These are phyloP conservation scores for Mortierella sp. DNA, from an alignment of 371 early-diverging fungal genomes.

Conservation along the genomic window DNA sequence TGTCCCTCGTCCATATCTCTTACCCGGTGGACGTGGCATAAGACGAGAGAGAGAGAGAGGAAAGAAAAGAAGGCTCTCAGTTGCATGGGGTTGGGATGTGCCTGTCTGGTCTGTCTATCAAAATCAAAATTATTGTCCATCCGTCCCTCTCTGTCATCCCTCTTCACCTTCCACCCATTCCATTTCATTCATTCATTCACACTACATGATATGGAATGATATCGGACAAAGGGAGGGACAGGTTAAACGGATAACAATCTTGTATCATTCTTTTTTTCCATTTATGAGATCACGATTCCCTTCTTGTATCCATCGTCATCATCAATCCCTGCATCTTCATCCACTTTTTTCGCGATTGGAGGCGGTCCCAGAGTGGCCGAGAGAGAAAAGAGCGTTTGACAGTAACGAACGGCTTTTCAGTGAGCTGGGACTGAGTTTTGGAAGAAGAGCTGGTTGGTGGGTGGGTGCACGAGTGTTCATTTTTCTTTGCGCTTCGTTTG, in stretches of 20 bases:
- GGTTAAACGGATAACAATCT: neutral
- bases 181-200: neutral
- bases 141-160: neutral
- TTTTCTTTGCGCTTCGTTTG: too few species aligned
- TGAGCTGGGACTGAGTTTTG: too few species aligned
- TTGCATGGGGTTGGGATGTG: neutral
- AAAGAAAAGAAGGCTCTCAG: constrained; percentile 1
- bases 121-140: constrained; percentile 3
- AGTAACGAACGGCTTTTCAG: too few species aligned
- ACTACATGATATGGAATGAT: neutral
- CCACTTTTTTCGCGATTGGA: too few species aligned
- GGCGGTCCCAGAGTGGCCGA: too few species aligned
- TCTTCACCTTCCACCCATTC: neutral
- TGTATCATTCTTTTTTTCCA: neutral
- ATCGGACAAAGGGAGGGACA: neutral
- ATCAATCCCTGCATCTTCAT: too few species aligned
- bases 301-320: too few species aligned
- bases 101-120: neutral
- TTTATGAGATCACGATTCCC: neutral
- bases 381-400: too few species aligned
- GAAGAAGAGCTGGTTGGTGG: too few species aligned
- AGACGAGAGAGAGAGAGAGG: neutral
- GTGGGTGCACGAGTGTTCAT: too few species aligned
- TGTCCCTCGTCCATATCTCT: neutral
- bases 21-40: neutral